Evolutionary conservation across 257 asterid species (phyloP).

Genomic region (Solanum boliviense): DNA sequence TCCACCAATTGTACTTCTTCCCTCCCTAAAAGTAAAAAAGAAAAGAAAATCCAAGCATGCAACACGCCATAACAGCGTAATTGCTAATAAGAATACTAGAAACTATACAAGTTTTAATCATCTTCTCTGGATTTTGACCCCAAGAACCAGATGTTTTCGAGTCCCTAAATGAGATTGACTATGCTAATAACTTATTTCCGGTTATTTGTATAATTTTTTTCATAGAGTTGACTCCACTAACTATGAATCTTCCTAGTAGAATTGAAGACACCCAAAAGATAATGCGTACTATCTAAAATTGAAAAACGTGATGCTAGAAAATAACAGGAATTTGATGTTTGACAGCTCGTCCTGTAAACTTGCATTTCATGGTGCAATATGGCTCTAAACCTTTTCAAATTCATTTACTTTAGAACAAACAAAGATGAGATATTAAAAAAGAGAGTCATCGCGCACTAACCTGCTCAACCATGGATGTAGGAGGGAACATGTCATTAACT

Average conservation of each 20-base stretch:
- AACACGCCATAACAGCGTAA: not conserved
- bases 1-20: not conserved
- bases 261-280: not conserved
- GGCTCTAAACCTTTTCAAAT: not conserved
- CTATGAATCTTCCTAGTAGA: not conserved
- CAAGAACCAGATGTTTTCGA: not conserved
- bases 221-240: not conserved
- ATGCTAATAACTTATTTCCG: not conserved
- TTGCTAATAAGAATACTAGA: not conserved
- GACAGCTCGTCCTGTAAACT: not conserved
- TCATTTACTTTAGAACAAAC: not conserved
- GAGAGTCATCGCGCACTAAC: constrained; percentile 14
- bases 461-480: constrained; percentile 91
- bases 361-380: not conserved
- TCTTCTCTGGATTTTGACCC: not conserved
- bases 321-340: not conserved
- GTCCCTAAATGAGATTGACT: not conserved
- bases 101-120: not conserved
- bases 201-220: not conserved
- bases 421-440: not conserved
- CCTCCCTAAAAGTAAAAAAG: too few relatives aligned
- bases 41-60: not conserved
- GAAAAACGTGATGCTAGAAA: not conserved
- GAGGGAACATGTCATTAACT: constrained; percentile 97
- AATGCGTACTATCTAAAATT: not conserved